phyloP scores from a whole-genome alignment of 2,329 filamentous ascomycete genomes.

The Sphaerulina vaccinii region DNA sequence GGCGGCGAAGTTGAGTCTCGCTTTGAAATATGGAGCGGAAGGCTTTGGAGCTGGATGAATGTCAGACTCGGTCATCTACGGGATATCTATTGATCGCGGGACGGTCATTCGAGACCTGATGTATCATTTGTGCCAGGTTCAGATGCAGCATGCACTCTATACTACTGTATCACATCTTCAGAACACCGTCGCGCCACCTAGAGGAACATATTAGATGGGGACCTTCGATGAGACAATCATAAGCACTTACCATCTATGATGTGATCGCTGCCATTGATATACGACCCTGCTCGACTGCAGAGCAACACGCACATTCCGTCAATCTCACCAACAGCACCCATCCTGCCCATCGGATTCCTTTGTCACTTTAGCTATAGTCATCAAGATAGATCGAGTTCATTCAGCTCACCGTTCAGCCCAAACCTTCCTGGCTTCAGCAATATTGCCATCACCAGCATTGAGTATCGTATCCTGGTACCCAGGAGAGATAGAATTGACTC shows the following conservation, averaged over 20 bases:
- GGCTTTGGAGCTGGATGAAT: slow-evolving; percentile 66
- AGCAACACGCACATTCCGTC: slow-evolving; percentile 41
- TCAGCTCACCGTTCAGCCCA: too few relatives aligned
- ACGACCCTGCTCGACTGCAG: slow-evolving; percentile 37
- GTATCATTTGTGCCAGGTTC: too few relatives aligned
- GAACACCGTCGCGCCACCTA: slow-evolving; percentile 33
- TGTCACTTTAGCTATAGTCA: too few relatives aligned
- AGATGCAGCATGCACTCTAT: background rate
- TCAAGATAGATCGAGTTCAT: too few relatives aligned
- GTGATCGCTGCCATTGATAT: slow-evolving; percentile 41
- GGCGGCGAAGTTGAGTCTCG: slow-evolving; percentile 73
- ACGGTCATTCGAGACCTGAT: too few relatives aligned
- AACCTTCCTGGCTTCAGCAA: slow-evolving; percentile 35
- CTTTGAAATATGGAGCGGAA: slow-evolving; percentile 74
- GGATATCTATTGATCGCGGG: background rate
- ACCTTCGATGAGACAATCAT: background rate
- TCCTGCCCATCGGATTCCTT: slow-evolving; percentile 42
- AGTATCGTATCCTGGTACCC: slow-evolving; percentile 78
- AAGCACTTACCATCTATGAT: slow-evolving; percentile 34
- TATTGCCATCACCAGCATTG: slow-evolving; percentile 49
- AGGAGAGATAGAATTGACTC: slow-evolving; percentile 68
- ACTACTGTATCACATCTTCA: slow-evolving; percentile 10
- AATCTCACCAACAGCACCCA: slow-evolving; percentile 40
- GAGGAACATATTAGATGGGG: background rate
- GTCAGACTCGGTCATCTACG: background rate